Evolutionary conservation across 768 basidiomycete species (phyloP).

Genomic region (Suillus ampliporus): DNA sequence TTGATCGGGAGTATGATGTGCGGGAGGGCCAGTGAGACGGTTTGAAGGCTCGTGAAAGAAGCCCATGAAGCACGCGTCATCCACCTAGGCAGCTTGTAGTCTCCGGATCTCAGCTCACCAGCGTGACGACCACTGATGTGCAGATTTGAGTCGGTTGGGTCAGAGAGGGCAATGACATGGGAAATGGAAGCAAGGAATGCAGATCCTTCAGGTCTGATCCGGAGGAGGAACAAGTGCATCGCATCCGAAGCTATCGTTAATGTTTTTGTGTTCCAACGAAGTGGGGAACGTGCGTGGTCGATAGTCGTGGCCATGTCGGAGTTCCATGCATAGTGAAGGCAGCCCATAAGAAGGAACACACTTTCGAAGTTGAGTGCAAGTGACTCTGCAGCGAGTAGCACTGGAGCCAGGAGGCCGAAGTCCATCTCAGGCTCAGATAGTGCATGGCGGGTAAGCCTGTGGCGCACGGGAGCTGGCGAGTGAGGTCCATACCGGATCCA

Average conservation of each 20-base stretch:
- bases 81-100: neutral
- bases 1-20: neutral
- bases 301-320: no score
- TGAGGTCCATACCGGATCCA: slow-evolving; percentile 38
- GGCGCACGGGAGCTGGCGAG: neutral
- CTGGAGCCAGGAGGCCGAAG: slow-evolving; percentile 14
- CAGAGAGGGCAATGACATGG: slow-evolving; percentile 38
- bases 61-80: slow-evolving; percentile 34
- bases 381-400: slow-evolving; percentile 9
- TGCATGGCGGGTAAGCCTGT: slow-evolving; percentile 21
- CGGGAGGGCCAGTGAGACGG: neutral
- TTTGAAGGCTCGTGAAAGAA: slow-evolving; percentile 33
- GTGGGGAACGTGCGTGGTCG: no score
- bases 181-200: slow-evolving; percentile 42
- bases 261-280: no score
- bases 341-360: no score
- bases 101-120: neutral
- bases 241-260: no score
- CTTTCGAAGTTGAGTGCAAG: slow-evolving; percentile 43
- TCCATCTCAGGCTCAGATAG: slow-evolving; percentile 28
- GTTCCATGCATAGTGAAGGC: no score
- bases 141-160: no score
- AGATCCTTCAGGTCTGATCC: no score
- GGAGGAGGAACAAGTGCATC: slow-evolving; percentile 26
- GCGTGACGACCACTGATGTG: no score